phyloP scores from a whole-genome alignment of 768 basidiomycete species.

The Pleurotus tuber-regium region DNA sequence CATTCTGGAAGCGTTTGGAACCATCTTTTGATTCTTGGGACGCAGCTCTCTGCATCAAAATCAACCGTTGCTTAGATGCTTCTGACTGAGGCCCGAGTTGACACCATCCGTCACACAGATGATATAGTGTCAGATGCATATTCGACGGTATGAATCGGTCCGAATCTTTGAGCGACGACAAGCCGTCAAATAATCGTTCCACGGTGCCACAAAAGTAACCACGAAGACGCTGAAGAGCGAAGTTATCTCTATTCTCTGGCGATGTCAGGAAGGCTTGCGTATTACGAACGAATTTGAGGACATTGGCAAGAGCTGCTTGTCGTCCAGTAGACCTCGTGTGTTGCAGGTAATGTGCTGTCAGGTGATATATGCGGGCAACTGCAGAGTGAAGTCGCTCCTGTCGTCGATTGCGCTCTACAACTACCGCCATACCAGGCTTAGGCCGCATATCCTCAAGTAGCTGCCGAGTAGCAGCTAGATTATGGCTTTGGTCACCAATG shows the following conservation, averaged over 20 bases:
- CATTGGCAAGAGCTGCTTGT: slow-evolving; percentile 71
- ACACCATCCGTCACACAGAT: slow-evolving; percentile 93
- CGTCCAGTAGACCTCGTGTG: slow-evolving; percentile 66
- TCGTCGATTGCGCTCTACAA: slow-evolving; percentile 57
- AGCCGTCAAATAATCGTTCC: slow-evolving; percentile 79
- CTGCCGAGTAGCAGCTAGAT: slow-evolving; percentile 48
- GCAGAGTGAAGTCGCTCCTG: slow-evolving; percentile 83
- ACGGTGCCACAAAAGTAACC: slow-evolving; percentile 91
- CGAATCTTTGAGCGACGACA: slow-evolving; percentile 65
- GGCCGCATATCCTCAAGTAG: slow-evolving; percentile 59
- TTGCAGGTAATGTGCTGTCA: slow-evolving; percentile 77
- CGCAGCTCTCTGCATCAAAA: slow-evolving; percentile 67
- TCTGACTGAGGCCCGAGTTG: slow-evolving; percentile 77
- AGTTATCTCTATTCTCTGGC: slow-evolving; percentile 70
- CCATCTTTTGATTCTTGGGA: slow-evolving; percentile 54
- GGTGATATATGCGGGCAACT: slow-evolving; percentile 84
- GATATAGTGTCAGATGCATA: slow-evolving; percentile 77
- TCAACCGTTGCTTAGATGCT: slow-evolving; percentile 63
- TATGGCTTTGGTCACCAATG: slow-evolving; percentile 33
- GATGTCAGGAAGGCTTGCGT: slow-evolving; percentile 77
- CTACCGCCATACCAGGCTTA: slow-evolving; percentile 43
- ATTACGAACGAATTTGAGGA: slow-evolving; percentile 84
- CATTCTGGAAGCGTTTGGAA: slow-evolving; percentile 61
- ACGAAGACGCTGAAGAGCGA: slow-evolving; percentile 74
- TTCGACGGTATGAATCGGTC: slow-evolving; percentile 76